phyloP scores from a whole-genome alignment of 2,329 filamentous ascomycete species.

The Penicillium frequentans region DNA sequence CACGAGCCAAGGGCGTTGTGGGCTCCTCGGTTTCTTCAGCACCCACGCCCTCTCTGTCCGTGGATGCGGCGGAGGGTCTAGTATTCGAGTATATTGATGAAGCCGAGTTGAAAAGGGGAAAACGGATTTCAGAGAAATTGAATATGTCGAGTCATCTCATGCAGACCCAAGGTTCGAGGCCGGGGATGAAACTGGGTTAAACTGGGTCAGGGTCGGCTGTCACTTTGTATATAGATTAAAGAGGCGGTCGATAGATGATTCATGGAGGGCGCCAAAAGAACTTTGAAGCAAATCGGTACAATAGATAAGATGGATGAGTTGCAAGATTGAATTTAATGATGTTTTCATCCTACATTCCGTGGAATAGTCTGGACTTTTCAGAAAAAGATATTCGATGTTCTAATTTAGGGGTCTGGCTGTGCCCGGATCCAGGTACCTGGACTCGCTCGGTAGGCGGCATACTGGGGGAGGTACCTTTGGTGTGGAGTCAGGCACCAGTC shows the following conservation, averaged over 20 bases:
- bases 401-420: neutral
- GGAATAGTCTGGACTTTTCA: neutral
- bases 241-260: neutral
- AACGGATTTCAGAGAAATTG: neutral
- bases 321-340: neutral
- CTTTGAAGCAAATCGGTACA: neutral
- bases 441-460: neutral
- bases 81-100: neutral
- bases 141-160: conserved; percentile 8
- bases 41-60: neutral
- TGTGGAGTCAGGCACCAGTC: neutral
- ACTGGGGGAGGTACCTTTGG: neutral
- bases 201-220: conserved; percentile 8
- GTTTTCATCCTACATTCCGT: neutral
- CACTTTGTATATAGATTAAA: conserved; percentile 1
- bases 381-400: neutral
- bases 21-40: neutral
- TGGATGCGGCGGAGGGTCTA: neutral
- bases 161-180: conserved; percentile 20
- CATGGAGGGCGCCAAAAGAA: neutral
- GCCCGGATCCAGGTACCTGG: conserved; percentile 1
- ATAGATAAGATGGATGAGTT: neutral
- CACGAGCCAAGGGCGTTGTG: conserved; percentile 2
- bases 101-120: neutral
- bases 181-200: conserved; percentile 6